Evolutionary conservation across 83 land plant genomes (phyloP), one percentile per base, ranked within the genome.

Genomic region (Picea engelmannii): DNA sequence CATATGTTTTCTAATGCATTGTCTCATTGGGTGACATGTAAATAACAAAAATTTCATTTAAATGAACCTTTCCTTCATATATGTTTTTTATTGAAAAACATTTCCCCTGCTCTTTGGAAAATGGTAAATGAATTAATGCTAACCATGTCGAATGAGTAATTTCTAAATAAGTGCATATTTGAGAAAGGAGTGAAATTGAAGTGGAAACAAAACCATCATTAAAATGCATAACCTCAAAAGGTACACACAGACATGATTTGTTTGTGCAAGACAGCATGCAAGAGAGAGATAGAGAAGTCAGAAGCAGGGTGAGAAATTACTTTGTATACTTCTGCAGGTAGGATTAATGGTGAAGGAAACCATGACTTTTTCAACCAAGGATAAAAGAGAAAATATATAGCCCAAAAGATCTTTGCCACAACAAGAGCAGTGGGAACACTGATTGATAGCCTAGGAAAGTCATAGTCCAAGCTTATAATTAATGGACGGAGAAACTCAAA

Each of bases 251-350:
- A 38, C 47, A 24, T 4, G 40, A 15, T 69, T 38, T 38, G 55
- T 73, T 27, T 21, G 59, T 74, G 25, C 58, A 21, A 47, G 13
- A 74, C 21, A 21, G 17, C 11, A 49, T 55, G 15, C 15, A 12
- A 55, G 59, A 55, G 59, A 55, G 59, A 12, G 59, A 12, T 10
- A 52, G 58, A 52, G 58, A 44, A 6, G 13, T 52, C 58, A 52
- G 58, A 35, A 42, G 77, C 78, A n/a, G 66, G 59, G 31, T 20
- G 49, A 13, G 67, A 68, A 78, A 77, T 61, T 55, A 95, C 97
- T 96, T 96, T 96, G 81, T 93, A 87, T 21, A 95, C 94, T 88
- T 96, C 99, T 69, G 99, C 89, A 79, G 99, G 99, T 85, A 96
- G 95, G 55, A 96, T 82, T 2, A 93, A 42, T 11, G 99, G 99